Percentiles rank a stretch among this genome's conserved stretches.
phyloP scores from a whole-genome alignment of 1,139 yeast species.

The Candida freyschussii region DNA sequence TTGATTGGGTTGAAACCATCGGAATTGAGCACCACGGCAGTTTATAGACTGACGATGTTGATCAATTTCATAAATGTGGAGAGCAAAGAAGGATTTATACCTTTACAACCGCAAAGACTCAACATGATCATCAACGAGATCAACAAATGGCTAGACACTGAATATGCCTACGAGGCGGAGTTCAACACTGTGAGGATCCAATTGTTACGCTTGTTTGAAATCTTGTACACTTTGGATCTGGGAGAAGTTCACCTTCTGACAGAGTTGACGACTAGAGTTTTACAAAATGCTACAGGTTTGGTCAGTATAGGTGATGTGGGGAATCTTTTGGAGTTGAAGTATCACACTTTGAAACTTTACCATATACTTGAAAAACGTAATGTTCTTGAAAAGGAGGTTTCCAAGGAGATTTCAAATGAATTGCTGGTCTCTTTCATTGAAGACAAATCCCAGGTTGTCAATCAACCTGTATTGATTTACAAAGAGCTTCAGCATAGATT shows the following conservation, averaged over 20 bases:
- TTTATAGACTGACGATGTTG: slow-evolving; percentile 45
- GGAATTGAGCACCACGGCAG: slow-evolving; percentile 40
- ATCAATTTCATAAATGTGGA: slow-evolving; percentile 41
- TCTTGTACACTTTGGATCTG: slow-evolving; percentile 19
- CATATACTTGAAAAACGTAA: slow-evolving; percentile 28
- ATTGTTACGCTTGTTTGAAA: slow-evolving; percentile 43
- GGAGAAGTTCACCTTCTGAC: slow-evolving; percentile 16
- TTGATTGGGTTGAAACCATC: slow-evolving; percentile 48
- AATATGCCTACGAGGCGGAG: slow-evolving; percentile 51
- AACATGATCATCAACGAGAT: slow-evolving; percentile 54
- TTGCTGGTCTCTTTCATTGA: slow-evolving; percentile 25
- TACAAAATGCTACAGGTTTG: slow-evolving; percentile 48
- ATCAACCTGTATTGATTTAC: slow-evolving; percentile 20
- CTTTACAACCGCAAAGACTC: slow-evolving; percentile 56
- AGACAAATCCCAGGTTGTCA: slow-evolving; percentile 15
- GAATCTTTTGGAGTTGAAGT: slow-evolving; percentile 38
- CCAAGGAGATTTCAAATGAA: slow-evolving; percentile 24
- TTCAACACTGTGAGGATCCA: slow-evolving; percentile 50
- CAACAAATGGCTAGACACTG: slow-evolving; percentile 55
- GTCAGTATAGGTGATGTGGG: slow-evolving; percentile 37
- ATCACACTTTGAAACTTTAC: slow-evolving; percentile 44
- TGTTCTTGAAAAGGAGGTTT: slow-evolving; percentile 28
- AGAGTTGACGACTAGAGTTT: slow-evolving; percentile 32
- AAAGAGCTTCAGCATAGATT: slow-evolving; percentile 21
- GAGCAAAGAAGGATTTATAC: slow-evolving; percentile 29